Conservation (phyloP, 805 yeast genomes). For the Candida taoyuanica region DNA sequence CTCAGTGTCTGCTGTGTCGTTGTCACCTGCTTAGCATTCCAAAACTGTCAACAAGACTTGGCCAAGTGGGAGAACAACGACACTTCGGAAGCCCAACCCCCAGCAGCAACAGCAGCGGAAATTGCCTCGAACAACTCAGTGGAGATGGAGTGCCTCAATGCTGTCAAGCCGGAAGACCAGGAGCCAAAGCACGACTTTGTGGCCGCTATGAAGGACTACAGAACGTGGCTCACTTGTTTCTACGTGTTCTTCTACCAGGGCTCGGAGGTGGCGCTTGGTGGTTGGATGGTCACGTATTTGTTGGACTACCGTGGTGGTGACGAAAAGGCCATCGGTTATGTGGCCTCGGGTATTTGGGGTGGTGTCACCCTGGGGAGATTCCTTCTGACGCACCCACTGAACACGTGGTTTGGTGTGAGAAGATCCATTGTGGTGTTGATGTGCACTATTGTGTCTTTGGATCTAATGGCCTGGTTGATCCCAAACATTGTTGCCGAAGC, state of each 20-base stretch:
- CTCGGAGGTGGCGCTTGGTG: slow-evolving; percentile 57
- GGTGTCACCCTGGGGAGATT: slow-evolving; percentile 59
- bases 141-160: slow-evolving; percentile 5
- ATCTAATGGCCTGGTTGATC: slow-evolving; percentile 45
- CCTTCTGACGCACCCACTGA: slow-evolving; percentile 38
- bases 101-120: slow-evolving; percentile 3
- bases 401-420: slow-evolving; percentile 39
- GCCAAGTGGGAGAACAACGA: slow-evolving; percentile 18
- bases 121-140: background rate
- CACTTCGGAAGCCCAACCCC: slow-evolving; percentile 7
- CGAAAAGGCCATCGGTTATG: slow-evolving; percentile 43
- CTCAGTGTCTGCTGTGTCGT: slow-evolving; percentile 32
- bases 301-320: slow-evolving; percentile 46
- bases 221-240: slow-evolving; percentile 49
- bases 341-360: slow-evolving; percentile 62
- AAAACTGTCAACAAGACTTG: slow-evolving; percentile 40
- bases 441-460: slow-evolving; percentile 33
- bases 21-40: slow-evolving; percentile 38
- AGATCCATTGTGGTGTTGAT: slow-evolving; percentile 37
- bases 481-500: slow-evolving; percentile 42
- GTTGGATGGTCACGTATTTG: slow-evolving; percentile 61
- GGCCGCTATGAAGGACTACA: slow-evolving; percentile 35
- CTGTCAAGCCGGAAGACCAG: too few relatives aligned
- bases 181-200: slow-evolving; percentile 18
- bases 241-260: slow-evolving; percentile 60